phyloP scores from a whole-genome alignment of 2,329 filamentous ascomycete species.

The Aspergillus sp. region DNA sequence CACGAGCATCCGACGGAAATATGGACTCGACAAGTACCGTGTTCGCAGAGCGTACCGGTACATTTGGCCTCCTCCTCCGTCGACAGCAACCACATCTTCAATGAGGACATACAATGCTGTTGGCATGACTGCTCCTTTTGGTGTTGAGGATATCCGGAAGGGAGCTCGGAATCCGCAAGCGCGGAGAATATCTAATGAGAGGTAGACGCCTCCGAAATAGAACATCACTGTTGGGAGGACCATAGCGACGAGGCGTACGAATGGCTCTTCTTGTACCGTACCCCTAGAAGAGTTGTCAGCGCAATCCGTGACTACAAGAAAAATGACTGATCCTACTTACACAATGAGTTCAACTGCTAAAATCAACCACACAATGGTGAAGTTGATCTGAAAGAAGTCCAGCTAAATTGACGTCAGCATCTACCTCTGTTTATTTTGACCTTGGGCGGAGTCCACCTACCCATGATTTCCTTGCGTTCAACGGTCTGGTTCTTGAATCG shows the following conservation, averaged over 20 bases:
- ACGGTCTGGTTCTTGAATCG: slow-evolving; percentile 36
- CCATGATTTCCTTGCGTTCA: slow-evolving; percentile 46
- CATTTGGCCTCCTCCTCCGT: slow-evolving; percentile 59
- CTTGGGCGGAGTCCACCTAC: slow-evolving; percentile 23
- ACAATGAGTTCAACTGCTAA: slow-evolving; percentile 43
- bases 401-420: slow-evolving; percentile 28
- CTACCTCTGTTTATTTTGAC: not conserved
- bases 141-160: slow-evolving; percentile 64
- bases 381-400: slow-evolving; percentile 49
- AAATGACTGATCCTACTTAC: slow-evolving; percentile 28
- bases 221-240: slow-evolving; percentile 47
- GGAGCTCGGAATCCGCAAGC: slow-evolving; percentile 50
- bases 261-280: slow-evolving; percentile 41
- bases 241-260: slow-evolving; percentile 46
- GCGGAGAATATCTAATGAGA: slow-evolving; percentile 44
- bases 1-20: slow-evolving; percentile 55
- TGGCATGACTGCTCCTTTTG: slow-evolving; percentile 57
- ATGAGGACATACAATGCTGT: slow-evolving; percentile 65
- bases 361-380: slow-evolving; percentile 46
- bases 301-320: not conserved
- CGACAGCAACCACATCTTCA: slow-evolving; percentile 67
- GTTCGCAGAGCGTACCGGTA: slow-evolving; percentile 53
- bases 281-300: slow-evolving; percentile 31
- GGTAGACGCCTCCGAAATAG: slow-evolving; percentile 44
- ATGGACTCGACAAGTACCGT: slow-evolving; percentile 54